Base-by-base conservation (phyloP, 1,284 basidiomycete species). In the Cystobasidium slooffiae region DNA sequence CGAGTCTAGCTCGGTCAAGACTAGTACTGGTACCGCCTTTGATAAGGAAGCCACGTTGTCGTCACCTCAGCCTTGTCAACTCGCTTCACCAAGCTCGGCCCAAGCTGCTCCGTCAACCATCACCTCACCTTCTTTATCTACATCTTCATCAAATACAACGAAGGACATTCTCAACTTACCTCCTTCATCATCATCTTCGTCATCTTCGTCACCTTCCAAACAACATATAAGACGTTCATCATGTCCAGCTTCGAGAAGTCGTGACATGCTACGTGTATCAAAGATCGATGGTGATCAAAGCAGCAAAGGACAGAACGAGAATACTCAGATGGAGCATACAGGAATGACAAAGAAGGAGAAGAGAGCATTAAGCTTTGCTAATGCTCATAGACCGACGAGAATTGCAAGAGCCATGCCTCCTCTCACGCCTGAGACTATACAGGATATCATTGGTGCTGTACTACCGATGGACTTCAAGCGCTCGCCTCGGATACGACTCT, bases 391-490 rank as follows among this genome's bases (percentile, higher is more conserved):
- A 65, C 47, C 69, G n/a, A n/a, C 62, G n/a, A 24, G 31, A 43
- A 14, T 53, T 31, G 64, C 64, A 20, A 66, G 43, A 53, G 47
- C 47, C 6, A 39, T 47, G 46, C 52, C 64, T 37, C 52, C 64
- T n/a, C 66, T 68, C n/a, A 68, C 66, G 14, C 66, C 66, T 16
- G 52, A 55, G n/a, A 55, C 66, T 12, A 53, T 68, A 52, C 51
- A 68, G 53, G 44, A 31, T 10, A 68, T 68, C 39, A 68, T 68
- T 37, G 66, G 51, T 3, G 46, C 51, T 37, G 66, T 68, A 14
- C 43, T 68, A 24, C 66, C 66, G 3, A 68, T 68, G 43, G 51
- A 68, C 39, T 58, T 68, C 39, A 56, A 58, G 53, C 43, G 52
- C 5, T 24, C 39, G 4, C 66, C 66, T 3, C 41, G 51, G 49